Conservation (phyloP, 371 early-diverging fungal species). For the Cokeromyces recurvatus region DNA sequence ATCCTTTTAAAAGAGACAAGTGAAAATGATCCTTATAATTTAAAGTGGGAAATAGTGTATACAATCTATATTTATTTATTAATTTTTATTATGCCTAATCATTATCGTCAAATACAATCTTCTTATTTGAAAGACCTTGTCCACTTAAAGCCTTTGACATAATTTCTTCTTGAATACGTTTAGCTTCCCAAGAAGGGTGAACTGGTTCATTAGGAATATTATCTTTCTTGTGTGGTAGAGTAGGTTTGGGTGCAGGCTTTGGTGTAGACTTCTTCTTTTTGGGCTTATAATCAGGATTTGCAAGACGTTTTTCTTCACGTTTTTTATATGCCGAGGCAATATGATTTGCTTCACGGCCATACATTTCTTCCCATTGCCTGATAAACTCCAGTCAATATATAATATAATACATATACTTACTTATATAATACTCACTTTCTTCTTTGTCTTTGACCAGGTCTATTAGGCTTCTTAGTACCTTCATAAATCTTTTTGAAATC, state of each 20-base stretch:
- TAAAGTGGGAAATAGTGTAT: not conserved
- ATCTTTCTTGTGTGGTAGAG: not conserved
- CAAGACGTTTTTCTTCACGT: conserved; percentile 25
- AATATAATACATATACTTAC: too few species aligned
- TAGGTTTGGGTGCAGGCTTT: not conserved
- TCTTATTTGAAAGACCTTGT: conserved; percentile 18
- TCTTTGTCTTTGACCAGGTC: conserved; percentile 39
- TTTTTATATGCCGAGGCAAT: conserved; percentile 18
- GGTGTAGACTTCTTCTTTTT: conserved; percentile 14
- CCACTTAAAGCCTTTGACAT: conserved; percentile 48
- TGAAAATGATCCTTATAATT: too few species aligned
- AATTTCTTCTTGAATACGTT: conserved; percentile 40
- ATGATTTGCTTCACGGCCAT: conserved; percentile 41
- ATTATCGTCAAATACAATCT: conserved; percentile 41
- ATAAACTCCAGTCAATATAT: too few species aligned
- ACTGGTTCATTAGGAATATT: conserved; percentile 15
- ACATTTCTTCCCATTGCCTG: conserved; percentile 38
- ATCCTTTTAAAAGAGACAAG: too few species aligned
- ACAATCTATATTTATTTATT: too few species aligned
- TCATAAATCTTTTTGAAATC: conserved; percentile 37
- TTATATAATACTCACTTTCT: conserved; percentile 41
- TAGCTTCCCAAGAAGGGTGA: conserved; percentile 52
- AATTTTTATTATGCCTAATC: conserved; percentile 1
- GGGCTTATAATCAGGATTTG: conserved; percentile 21
- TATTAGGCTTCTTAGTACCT: conserved; percentile 33